These are phyloP conservation scores for Aspergillus fischeri DNA, from an alignment of 2,329 filamentous ascomycete genomes.

Conservation along the genomic window DNA sequence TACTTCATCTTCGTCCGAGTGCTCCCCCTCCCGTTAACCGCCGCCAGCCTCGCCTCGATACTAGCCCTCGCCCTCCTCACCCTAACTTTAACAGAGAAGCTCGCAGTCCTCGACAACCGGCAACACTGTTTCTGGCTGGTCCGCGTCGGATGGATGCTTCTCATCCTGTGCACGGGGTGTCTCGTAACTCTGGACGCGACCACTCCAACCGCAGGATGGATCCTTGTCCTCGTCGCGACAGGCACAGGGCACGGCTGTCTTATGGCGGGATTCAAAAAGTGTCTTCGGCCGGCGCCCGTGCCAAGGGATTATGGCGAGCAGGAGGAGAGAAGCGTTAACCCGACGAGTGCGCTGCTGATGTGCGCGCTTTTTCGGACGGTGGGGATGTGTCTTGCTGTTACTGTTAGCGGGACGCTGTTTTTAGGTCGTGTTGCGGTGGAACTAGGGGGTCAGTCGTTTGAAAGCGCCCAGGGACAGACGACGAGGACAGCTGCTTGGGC, in stretches of 20 bases:
- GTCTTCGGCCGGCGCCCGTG: slow-evolving; percentile 34
- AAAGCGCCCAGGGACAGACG: slow-evolving; percentile 10
- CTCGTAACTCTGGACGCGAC: slow-evolving; percentile 32
- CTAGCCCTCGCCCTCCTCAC: slow-evolving; percentile 24
- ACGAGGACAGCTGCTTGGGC: slow-evolving; percentile 11
- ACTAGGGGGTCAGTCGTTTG: slow-evolving; percentile 15
- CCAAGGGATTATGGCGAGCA: not conserved
- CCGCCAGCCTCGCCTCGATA: slow-evolving; percentile 37
- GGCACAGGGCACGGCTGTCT: slow-evolving; percentile 44
- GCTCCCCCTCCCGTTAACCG: slow-evolving; percentile 31
- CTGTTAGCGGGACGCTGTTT: slow-evolving; percentile 38
- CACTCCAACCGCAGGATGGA: slow-evolving; percentile 34
- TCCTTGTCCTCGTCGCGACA: slow-evolving; percentile 33
- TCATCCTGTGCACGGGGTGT: slow-evolving; percentile 34
- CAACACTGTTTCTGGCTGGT: slow-evolving; percentile 37
- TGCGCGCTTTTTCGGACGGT: slow-evolving; percentile 38
- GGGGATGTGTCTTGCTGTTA: slow-evolving; percentile 45
- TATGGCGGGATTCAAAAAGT: slow-evolving; percentile 39
- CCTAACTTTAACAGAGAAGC: slow-evolving; percentile 17
- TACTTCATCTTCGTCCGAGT: slow-evolving; percentile 38
- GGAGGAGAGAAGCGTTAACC: not conserved
- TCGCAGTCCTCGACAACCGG: slow-evolving; percentile 6
- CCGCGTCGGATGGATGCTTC: slow-evolving; percentile 40
- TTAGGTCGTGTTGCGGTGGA: slow-evolving; percentile 36
- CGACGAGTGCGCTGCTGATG: slow-evolving; percentile 30